phyloP scores from a whole-genome alignment of 805 yeast species.

The Saturnispora galanensis region DNA sequence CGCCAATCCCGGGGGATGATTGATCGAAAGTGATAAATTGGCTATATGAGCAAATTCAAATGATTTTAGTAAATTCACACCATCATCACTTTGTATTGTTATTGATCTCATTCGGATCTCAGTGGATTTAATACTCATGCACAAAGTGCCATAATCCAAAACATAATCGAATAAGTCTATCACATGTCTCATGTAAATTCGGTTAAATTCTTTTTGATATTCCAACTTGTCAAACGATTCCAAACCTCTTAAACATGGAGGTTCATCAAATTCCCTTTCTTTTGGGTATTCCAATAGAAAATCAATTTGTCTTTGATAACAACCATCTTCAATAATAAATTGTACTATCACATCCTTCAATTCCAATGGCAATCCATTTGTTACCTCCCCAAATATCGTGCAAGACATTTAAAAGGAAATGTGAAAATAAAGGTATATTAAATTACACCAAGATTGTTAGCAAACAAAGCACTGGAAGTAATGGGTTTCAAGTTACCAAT shows the following conservation, averaged over 20 bases:
- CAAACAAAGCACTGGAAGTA: no score
- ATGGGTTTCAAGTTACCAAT: no score
- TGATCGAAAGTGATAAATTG: neutral
- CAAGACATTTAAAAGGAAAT: no score
- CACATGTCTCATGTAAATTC: neutral
- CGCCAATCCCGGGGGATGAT: constrained; percentile 4
- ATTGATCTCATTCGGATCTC: constrained; percentile 6
- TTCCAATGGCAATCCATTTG: neutral
- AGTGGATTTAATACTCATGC: constrained; percentile 1
- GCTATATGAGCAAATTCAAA: neutral
- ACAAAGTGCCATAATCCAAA: constrained; percentile 5
- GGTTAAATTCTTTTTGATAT: neutral
- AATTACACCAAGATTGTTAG: no score
- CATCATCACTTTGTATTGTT: constrained; percentile 3
- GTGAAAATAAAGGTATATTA: no score
- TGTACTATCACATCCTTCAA: neutral
- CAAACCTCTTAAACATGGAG: no score
- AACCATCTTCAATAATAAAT: neutral
- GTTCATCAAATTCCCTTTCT: no score
- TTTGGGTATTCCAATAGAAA: constrained; percentile 2
- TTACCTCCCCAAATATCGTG: no score
- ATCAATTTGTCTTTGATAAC: constrained; percentile 4
- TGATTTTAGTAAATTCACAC: constrained; percentile 1
- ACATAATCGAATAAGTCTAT: constrained; percentile 3
- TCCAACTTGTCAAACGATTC: no score